These are phyloP conservation scores for Pleurotus ostreatus DNA, from an alignment of 768 basidiomycete genomes.

Conservation along the genomic window DNA sequence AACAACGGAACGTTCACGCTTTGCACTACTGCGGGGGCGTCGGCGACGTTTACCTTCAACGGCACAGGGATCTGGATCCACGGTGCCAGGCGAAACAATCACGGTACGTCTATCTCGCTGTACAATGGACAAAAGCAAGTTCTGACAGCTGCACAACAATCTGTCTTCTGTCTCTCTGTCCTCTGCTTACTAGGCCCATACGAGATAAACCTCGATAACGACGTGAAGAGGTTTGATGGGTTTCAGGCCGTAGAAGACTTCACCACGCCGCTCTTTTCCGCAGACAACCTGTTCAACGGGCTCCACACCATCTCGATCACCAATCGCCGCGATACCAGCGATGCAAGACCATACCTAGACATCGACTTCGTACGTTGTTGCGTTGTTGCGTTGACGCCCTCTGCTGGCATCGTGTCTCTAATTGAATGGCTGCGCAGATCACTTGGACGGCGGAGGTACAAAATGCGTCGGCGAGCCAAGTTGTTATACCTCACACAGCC, in stretches of 20 bases:
- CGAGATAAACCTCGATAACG: constrained; percentile 7
- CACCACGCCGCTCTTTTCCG: constrained; percentile 2
- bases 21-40: neutral
- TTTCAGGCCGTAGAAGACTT: neutral
- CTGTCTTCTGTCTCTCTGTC: too few species aligned
- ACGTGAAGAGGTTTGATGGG: neutral
- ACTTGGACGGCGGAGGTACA: constrained; percentile 7
- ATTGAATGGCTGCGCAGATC: neutral
- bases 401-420: neutral
- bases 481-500: neutral
- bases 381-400: neutral
- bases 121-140: too few species aligned
- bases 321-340: neutral
- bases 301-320: constrained; percentile 4
- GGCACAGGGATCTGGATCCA: constrained; percentile 6
- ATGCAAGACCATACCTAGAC: neutral
- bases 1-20: constrained; percentile 8
- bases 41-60: constrained; percentile 8
- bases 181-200: neutral
- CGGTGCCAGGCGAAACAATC: constrained; percentile 2
- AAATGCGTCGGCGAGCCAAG: neutral
- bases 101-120: neutral
- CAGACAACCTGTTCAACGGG: constrained; percentile 1
- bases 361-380: constrained; percentile 7
- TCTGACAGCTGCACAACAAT: too few species aligned